Conservation (phyloP, 768 basidiomycete genomes). For the Hericium alpestre region DNA sequence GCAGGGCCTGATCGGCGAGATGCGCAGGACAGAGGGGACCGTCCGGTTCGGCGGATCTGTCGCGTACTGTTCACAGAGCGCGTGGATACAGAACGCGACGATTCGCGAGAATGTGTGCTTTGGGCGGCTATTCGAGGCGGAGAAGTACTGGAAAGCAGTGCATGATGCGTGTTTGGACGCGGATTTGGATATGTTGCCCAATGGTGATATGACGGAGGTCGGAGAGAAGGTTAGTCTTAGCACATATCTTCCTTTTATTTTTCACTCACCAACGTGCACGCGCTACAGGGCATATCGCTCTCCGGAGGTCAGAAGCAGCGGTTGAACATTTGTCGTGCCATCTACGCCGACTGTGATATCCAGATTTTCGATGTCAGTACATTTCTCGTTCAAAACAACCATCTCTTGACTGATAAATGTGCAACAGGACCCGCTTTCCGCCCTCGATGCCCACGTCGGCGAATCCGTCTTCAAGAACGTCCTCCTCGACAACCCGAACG, state of each 20-base stretch:
- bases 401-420: neutral
- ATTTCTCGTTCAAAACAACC: neutral
- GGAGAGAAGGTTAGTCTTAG: conserved; percentile 45
- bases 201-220: conserved; percentile 77
- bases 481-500: conserved; percentile 46
- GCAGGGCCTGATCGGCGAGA: conserved; percentile 73
- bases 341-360: conserved; percentile 80
- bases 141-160: conserved; percentile 74
- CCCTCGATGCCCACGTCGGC: conserved; percentile 87
- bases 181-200: conserved; percentile 66
- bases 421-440: conserved; percentile 68
- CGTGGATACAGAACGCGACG: conserved; percentile 92
- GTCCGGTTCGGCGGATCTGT: conserved; percentile 68
- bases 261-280: too few relatives aligned
- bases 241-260: too few relatives aligned
- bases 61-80: conserved; percentile 76
- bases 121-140: conserved; percentile 71
- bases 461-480: conserved; percentile 81
- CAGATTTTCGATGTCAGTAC: conserved; percentile 66
- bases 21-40: conserved; percentile 58
- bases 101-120: conserved; percentile 87
- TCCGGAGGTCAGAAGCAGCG: conserved; percentile 79
- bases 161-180: conserved; percentile 68
- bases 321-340: conserved; percentile 75
- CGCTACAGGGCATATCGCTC: conserved; percentile 62